Evolutionary conservation across 768 basidiomycete species (phyloP).

Genomic region (Vishniacozyma victoriae): DNA sequence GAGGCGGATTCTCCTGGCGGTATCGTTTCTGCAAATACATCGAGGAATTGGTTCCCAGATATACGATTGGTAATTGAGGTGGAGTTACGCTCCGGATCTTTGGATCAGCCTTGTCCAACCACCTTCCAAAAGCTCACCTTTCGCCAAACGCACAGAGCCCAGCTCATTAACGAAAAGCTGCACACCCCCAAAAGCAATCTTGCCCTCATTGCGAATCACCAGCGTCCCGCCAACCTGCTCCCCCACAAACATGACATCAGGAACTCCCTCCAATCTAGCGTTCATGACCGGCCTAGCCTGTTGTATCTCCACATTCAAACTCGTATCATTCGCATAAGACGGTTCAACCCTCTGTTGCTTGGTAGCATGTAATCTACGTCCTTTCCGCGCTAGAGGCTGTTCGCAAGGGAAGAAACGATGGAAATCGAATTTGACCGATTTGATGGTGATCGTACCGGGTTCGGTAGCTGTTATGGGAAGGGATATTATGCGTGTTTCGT

Average conservation of each 20-base stretch:
- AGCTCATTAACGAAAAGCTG: constrained; percentile 62
- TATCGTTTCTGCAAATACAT: constrained; percentile 34
- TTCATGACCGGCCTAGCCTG: constrained; percentile 62
- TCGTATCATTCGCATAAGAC: constrained; percentile 65
- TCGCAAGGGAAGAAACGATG: constrained; percentile 56
- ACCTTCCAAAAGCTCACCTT: constrained; percentile 42
- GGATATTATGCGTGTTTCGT: constrained; percentile 63
- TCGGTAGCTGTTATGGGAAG: constrained; percentile 57
- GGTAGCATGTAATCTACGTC: constrained; percentile 70
- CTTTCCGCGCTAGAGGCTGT: constrained; percentile 66
- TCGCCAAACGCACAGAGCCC: constrained; percentile 46
- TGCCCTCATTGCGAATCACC: constrained; percentile 64
- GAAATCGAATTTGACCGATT: constrained; percentile 64
- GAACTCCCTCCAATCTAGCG: constrained; percentile 33
- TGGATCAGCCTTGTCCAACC: too few species aligned
- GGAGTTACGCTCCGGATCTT: too few species aligned
- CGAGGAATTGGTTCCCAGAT: neutral
- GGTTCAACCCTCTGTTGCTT: constrained; percentile 61
- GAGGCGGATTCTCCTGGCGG: constrained; percentile 54
- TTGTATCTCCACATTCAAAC: constrained; percentile 60
- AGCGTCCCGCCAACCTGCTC: constrained; percentile 58
- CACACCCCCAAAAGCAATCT: constrained; percentile 58
- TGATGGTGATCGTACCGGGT: constrained; percentile 56
- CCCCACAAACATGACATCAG: constrained; percentile 59
- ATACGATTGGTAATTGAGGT: constrained; percentile 14